Base-by-base conservation (phyloP, 805 yeast species). In the Cyberlindnera euphorbiae region DNA sequence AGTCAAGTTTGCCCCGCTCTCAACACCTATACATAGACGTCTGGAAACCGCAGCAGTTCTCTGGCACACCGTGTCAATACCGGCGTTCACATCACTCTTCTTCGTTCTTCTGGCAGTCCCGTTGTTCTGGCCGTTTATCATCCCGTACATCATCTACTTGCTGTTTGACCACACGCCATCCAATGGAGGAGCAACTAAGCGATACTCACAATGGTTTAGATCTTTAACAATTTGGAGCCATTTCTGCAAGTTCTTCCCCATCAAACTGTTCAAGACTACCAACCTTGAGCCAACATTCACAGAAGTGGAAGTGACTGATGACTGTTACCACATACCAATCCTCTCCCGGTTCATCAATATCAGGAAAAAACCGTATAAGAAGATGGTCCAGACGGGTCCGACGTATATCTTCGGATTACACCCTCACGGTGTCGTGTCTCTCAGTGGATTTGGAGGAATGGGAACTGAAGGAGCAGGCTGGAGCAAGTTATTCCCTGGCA, bases 341-440 rank as follows among this genome's bases (percentile, higher is more conserved):
- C 18, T 40, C 11, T 30, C 38, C 8, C 37, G 33, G 5, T 33
- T 45, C 3, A 39, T 45, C 35, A 49, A 36, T 17, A 32, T 55
- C 7, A 42, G 50, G 27, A 42, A 42, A 33, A 39, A 41, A 25
- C 58, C 62, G 9, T 52, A 53, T 23, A 45, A 38, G 19, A 58
- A 57, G 33, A 49, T 52, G 28, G 60, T 66, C 2, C 52, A 69
- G 32, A 61, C 76, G 4, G 90, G 87, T 0, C 89, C 86, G 3
- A 64, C 82, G 25, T 90, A 93, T 58, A 75, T 90, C 2, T 90
- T 90, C 60, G 95, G 96, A 0, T 81, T 86, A 53, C 97, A 89
- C 59, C 98, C 98, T 0, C 98, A 93, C 58, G 98, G 98, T 0
- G 89, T 90, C 12, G 88, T 89, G 10, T 84, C 95, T 1, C 71